Conservation (phyloP, 2,329 filamentous ascomycete species). For the Apiospora koreana region DNA sequence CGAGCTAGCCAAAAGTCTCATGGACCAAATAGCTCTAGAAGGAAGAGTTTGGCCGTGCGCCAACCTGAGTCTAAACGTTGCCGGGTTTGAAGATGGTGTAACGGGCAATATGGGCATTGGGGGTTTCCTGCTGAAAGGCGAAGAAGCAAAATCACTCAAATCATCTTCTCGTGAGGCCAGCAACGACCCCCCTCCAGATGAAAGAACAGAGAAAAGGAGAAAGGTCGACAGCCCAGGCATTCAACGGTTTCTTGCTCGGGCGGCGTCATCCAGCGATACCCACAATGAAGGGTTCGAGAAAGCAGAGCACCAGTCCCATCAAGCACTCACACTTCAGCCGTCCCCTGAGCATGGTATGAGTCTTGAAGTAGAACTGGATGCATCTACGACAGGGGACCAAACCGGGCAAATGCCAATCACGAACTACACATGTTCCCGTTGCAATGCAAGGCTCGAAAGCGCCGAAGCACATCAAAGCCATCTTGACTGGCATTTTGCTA, state of each 20-base stretch:
- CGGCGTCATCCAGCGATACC: constrained; percentile 25
- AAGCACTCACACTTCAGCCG: background rate
- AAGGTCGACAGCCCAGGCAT: constrained; percentile 53
- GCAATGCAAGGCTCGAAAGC: constrained; percentile 60
- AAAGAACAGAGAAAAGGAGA: constrained; percentile 43
- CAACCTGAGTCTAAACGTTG: constrained; percentile 86
- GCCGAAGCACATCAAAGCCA: constrained; percentile 70
- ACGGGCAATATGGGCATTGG: constrained; percentile 84
- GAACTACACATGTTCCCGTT: constrained; percentile 61
- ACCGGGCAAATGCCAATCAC: constrained; percentile 36
- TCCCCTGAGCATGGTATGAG: background rate
- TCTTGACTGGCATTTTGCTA: constrained; percentile 92
- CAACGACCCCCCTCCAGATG: constrained; percentile 29
- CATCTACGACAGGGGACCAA: background rate
- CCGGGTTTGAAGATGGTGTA: constrained; percentile 88
- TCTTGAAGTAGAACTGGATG: constrained; percentile 4
- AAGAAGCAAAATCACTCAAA: constrained; percentile 60
- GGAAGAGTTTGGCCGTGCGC: constrained; percentile 85
- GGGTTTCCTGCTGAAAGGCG: constrained; percentile 77
- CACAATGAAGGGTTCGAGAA: constrained; percentile 18
- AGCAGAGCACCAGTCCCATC: constrained; percentile 19
- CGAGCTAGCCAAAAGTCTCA: constrained; percentile 72
- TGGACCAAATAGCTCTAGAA: constrained; percentile 77
- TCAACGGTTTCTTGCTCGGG: constrained; percentile 57
- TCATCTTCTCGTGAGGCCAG: constrained; percentile 29